A percentile compares a stretch with the other conserved stretches of the same genome.
phyloP scores from a whole-genome alignment of 495 filamentous ascomycete species.

The Immersiella caudata region DNA sequence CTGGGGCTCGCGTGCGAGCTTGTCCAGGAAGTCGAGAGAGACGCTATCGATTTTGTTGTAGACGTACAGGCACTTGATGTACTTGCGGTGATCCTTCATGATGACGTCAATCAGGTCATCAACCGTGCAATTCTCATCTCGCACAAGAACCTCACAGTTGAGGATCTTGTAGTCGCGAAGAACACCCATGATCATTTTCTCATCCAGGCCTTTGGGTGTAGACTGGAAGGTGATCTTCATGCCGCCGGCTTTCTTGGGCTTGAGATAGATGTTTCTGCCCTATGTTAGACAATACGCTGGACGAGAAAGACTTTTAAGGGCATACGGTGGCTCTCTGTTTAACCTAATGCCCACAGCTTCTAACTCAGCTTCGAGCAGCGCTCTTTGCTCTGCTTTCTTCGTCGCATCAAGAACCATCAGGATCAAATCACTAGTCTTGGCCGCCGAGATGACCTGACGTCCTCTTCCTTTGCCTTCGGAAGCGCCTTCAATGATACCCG shows the following conservation, averaged over 20 bases:
- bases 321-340: slow-evolving; percentile 89
- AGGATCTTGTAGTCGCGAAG: slow-evolving; percentile 98
- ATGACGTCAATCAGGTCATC: slow-evolving; percentile 98
- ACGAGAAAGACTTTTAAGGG: slow-evolving; percentile 8
- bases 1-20: slow-evolving; percentile 86
- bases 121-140: slow-evolving; percentile 93
- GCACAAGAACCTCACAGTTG: slow-evolving; percentile 93
- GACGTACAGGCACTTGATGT: slow-evolving; percentile 94
- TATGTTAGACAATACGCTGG: neutral
- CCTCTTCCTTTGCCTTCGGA: slow-evolving; percentile 95
- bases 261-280: slow-evolving; percentile 94
- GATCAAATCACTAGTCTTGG: slow-evolving; percentile 97
- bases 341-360: slow-evolving; percentile 95
- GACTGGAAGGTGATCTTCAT: slow-evolving; percentile 97
- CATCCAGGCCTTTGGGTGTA: slow-evolving; percentile 87
- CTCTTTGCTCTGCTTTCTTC: slow-evolving; percentile 92
- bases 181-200: slow-evolving; percentile 97
- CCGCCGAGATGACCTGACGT: slow-evolving; percentile 96
- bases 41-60: slow-evolving; percentile 99
- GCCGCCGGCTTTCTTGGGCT: slow-evolving; percentile 92
- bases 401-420: slow-evolving; percentile 98
- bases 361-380: slow-evolving; percentile 86
- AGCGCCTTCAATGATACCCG: slow-evolving; percentile 98
- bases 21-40: slow-evolving; percentile 88
- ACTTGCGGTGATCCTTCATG: slow-evolving; percentile 98